phyloP scores from a whole-genome alignment of 1,284 basidiomycete genomes.

The Apiotrichum porosum region DNA sequence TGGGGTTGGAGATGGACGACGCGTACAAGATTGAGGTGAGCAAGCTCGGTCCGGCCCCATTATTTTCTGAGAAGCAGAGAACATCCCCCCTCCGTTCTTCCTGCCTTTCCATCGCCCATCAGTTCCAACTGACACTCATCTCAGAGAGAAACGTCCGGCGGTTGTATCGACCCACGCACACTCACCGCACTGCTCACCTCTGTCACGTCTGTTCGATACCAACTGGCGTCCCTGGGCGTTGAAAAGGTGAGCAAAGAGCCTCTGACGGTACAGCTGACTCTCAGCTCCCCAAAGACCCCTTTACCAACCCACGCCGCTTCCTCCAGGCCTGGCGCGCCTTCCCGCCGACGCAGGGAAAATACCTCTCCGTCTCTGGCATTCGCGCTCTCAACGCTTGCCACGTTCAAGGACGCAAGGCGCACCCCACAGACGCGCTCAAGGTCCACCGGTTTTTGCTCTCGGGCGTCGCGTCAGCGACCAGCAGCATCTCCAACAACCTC shows the following conservation, averaged over 20 bases:
- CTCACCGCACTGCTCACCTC: constrained; percentile 38
- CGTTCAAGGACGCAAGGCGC: constrained; percentile 26
- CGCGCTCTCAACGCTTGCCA: constrained; percentile 28
- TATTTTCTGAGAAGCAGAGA: too few species aligned
- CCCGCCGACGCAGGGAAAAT: constrained; percentile 21
- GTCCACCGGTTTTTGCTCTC: constrained; percentile 38
- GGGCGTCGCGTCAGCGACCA: constrained; percentile 37
- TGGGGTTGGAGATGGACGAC: constrained; percentile 46
- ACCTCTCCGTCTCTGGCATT: constrained; percentile 29
- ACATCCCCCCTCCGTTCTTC: too few species aligned
- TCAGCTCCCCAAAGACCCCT: constrained; percentile 40
- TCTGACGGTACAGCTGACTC: constrained; percentile 6
- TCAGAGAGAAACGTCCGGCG: constrained; percentile 44
- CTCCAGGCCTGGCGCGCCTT: constrained; percentile 32
- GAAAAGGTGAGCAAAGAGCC: constrained; percentile 22
- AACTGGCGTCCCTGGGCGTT: constrained; percentile 32
- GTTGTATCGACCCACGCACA: constrained; percentile 43
- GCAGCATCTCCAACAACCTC: constrained; percentile 32
- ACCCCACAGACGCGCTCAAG: constrained; percentile 33
- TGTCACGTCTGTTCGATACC: constrained; percentile 39
- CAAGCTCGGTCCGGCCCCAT: too few species aligned
- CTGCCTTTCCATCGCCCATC: too few species aligned
- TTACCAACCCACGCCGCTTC: constrained; percentile 29
- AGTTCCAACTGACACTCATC: too few species aligned
- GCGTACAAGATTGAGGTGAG: constrained; percentile 39